A percentile compares a stretch with the other conserved stretches of the same genome.
These are phyloP conservation scores for Nannizziopsis barbatae DNA, from an alignment of 2,329 filamentous ascomycete genomes.

Conservation along the genomic window DNA sequence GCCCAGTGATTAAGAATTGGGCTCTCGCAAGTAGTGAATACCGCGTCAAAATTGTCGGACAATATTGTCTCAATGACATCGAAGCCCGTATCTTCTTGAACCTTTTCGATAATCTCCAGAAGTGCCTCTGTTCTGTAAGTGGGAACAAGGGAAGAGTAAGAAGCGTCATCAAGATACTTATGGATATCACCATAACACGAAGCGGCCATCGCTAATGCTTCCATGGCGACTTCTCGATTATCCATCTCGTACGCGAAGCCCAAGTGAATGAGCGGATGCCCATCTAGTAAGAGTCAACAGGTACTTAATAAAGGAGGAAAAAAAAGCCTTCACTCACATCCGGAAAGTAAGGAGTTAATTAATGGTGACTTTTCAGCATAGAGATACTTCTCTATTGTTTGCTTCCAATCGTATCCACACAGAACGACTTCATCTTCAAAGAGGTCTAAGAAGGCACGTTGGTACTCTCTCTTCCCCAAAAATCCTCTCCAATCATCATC, in stretches of 20 bases:
- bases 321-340: constrained; percentile 57
- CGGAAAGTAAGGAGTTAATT: constrained; percentile 66
- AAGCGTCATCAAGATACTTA: constrained; percentile 57
- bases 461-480: constrained; percentile 67
- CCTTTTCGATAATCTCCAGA: constrained; percentile 57
- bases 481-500: constrained; percentile 76
- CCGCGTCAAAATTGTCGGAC: constrained; percentile 50
- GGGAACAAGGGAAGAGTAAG: constrained; percentile 53
- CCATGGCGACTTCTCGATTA: constrained; percentile 75
- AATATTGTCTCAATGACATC: constrained; percentile 54
- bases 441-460: constrained; percentile 85
- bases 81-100: constrained; percentile 59
- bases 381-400: constrained; percentile 63
- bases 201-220: constrained; percentile 62
- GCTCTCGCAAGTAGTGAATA: constrained; percentile 59
- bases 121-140: constrained; percentile 51
- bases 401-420: constrained; percentile 73
- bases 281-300: constrained; percentile 47
- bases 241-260: constrained; percentile 88
- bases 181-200: constrained; percentile 48
- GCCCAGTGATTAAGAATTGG: constrained; percentile 83
- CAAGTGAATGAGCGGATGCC: constrained; percentile 85
- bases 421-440: constrained; percentile 81
- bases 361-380: constrained; percentile 59
- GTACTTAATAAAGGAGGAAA: background rate